These are phyloP conservation scores for Cynanchum wilfordii DNA, from an alignment of 257 asterid species.

Conservation along the genomic window DNA sequence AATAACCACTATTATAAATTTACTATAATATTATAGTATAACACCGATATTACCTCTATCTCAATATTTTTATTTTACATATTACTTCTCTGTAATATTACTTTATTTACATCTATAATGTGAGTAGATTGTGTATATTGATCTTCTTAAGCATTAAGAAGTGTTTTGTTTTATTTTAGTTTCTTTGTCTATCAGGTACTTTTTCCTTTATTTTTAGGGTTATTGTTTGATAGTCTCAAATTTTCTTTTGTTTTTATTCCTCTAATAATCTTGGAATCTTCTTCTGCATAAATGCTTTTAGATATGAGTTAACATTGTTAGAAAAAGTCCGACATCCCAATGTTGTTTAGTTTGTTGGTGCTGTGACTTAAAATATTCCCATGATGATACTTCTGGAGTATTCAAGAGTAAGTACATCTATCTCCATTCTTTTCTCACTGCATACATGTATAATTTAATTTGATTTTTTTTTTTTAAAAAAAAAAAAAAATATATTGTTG, in stretches of 20 bases:
- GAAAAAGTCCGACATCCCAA: slow-evolving; percentile 99
- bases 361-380: slow-evolving; percentile 92
- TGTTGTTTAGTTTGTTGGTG: slow-evolving; percentile 95
- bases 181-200: neutral
- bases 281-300: slow-evolving; percentile 71
- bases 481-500: no score
- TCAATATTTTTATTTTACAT: no score
- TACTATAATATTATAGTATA: no score
- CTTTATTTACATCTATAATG: no score
- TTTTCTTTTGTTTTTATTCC: neutral
- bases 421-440: slow-evolving; percentile 26
- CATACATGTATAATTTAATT: neutral
- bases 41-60: no score
- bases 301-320: slow-evolving; percentile 71
- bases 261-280: slow-evolving; percentile 1
- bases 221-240: neutral
- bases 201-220: neutral
- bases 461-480: neutral
- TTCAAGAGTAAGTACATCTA: slow-evolving; percentile 55
- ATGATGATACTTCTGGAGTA: slow-evolving; percentile 95
- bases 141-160: neutral
- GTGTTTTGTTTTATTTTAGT: neutral
- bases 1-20: no score
- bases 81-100: no score
- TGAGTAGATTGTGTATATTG: neutral